Evolutionary conservation across 2,329 filamentous ascomycete species (phyloP), one percentile per base, ranked within the genome.

Genomic region (Orbilia javanica): DNA sequence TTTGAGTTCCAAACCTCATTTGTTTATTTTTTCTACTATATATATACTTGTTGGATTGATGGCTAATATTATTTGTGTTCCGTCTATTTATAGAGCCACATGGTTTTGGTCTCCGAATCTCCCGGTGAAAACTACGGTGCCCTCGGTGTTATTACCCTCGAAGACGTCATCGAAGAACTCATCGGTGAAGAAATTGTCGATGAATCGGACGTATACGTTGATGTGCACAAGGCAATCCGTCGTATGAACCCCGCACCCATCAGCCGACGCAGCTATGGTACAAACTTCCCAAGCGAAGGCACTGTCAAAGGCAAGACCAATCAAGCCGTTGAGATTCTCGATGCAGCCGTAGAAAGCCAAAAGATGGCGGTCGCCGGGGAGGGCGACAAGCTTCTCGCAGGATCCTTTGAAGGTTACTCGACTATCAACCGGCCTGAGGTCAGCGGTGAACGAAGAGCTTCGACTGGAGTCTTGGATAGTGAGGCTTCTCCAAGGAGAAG

Each of bases 141-240:
- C 4, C 86, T 97, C 11, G 96, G 96, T 70, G 96, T 99, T 2
- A 93, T 99, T 15, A 99, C 96, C 0, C 86, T 99, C 1, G 96
- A 99, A 84, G 96, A 99, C 84, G 96, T 99, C 3, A 99, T 99
- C 82, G 96, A 99, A 84, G 96, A 99, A 84, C 86, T 99, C 29
- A 99, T 99, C 84, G 96, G 96, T 86, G 96, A 99, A 86, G 96
- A 99, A 88, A 99, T 98, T 80, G 96, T 99, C 79, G 96, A 99
- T 83, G 96, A 99, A 84, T 98, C 95, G 0, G 96, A 99, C 84
- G 96, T 99, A 10, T 99, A 97, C 82, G 91, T 99, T 80, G 96
- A 99, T 84, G 94, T 99, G 1, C 96, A 98, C 87, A 98, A 98
- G 86, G 96, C 96, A 22, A 97, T 99, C 81, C 90, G 96, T 73